Evolutionary conservation across 1,139 yeast genomes (phyloP).

Genomic region (Nematodospora anomalae): DNA sequence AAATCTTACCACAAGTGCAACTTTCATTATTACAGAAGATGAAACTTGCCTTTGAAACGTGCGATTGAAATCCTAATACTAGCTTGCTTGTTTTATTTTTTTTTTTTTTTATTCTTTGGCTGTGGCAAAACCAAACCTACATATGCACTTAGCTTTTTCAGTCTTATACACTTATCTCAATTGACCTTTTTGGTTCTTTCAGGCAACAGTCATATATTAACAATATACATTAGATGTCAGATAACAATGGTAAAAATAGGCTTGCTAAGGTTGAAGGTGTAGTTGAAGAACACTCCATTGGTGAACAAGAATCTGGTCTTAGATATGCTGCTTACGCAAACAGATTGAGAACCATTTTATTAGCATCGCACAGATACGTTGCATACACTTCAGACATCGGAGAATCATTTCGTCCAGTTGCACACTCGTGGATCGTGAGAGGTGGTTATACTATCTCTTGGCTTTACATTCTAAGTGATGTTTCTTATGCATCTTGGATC

Average conservation of each 20-base stretch:
- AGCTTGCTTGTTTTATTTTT: slow-evolving; percentile 1
- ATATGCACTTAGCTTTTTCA: neutral
- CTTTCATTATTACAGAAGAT: slow-evolving; percentile 17
- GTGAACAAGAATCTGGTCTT: slow-evolving; percentile 46
- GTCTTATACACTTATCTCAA: neutral
- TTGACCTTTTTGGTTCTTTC: too few relatives aligned
- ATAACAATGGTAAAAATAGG: neutral
- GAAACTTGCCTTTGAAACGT: neutral
- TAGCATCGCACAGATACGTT: slow-evolving; percentile 80
- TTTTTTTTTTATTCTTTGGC: neutral
- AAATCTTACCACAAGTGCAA: slow-evolving; percentile 30
- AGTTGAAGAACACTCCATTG: slow-evolving; percentile 9
- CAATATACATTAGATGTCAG: neutral
- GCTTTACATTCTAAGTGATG: slow-evolving; percentile 79
- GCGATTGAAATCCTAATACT: neutral
- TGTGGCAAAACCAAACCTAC: slow-evolving; percentile 3
- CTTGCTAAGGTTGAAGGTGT: slow-evolving; percentile 16
- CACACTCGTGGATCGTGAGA: slow-evolving; percentile 64
- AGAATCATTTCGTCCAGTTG: slow-evolving; percentile 86
- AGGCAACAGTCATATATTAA: too few relatives aligned
- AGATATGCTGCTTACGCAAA: slow-evolving; percentile 86
- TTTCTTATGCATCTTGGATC: slow-evolving; percentile 73
- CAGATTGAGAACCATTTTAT: slow-evolving; percentile 64
- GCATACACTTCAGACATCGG: slow-evolving; percentile 90
- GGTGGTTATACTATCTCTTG: slow-evolving; percentile 76